Percentiles rank a stretch among this genome's conserved stretches.
These are phyloP conservation scores for Fraxinus velutina DNA, from an alignment of 305 asterid species.

Conservation along the genomic window DNA sequence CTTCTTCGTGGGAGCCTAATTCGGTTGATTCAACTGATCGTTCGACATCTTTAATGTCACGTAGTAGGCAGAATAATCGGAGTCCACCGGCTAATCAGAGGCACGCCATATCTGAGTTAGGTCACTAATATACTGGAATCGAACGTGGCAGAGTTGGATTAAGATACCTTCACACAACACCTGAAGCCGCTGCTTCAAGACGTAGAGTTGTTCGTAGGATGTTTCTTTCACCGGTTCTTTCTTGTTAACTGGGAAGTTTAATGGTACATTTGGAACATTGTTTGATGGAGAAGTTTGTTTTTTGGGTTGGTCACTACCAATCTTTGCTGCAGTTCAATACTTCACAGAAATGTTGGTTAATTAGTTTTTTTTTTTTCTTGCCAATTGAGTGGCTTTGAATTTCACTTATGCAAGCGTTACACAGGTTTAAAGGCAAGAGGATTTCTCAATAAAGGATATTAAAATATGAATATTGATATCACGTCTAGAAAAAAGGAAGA, in stretches of 20 bases:
- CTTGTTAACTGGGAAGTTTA: background rate
- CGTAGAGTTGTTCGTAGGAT: background rate
- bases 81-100: constrained; percentile 38
- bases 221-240: background rate
- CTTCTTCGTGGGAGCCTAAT: constrained; percentile 71
- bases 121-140: constrained; percentile 2
- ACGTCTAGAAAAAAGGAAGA: background rate
- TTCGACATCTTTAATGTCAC: constrained; percentile 53
- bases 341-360: background rate
- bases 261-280: background rate
- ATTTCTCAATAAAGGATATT: background rate
- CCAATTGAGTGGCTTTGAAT: background rate
- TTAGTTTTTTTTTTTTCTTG: background rate
- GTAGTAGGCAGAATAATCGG: constrained; percentile 33
- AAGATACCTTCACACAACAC: background rate
- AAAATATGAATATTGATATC: background rate
- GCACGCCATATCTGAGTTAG: constrained; percentile 31
- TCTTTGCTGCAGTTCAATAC: background rate
- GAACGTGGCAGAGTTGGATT: background rate
- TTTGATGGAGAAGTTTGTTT: background rate
- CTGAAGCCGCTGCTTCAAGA: constrained; percentile 26
- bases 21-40: constrained; percentile 57
- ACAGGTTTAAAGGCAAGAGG: background rate
- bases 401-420: background rate
- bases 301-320: background rate